These are phyloP conservation scores for Eutypa lata DNA, from an alignment of 2,329 filamentous ascomycete species.

Conservation along the genomic window DNA sequence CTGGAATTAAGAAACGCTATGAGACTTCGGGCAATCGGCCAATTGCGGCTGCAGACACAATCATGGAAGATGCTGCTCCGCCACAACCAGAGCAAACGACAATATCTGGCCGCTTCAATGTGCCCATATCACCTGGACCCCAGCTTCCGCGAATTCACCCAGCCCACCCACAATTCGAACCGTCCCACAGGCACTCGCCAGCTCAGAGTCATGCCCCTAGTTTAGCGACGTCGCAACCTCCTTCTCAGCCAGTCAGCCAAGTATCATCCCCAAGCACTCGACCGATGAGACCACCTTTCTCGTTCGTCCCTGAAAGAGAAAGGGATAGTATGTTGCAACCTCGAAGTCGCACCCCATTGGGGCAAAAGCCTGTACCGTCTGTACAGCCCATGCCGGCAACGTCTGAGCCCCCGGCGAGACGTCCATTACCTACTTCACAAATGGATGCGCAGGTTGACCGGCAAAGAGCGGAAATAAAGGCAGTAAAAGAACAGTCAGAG, in stretches of 20 bases:
- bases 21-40: constrained; percentile 44
- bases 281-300: constrained; percentile 44
- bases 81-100: constrained; percentile 43
- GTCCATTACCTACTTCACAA: constrained; percentile 26
- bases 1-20: constrained; percentile 48
- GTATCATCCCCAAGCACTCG: constrained; percentile 45
- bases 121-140: constrained; percentile 44
- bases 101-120: constrained; percentile 39
- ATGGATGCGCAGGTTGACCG: constrained; percentile 28
- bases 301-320: constrained; percentile 45
- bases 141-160: constrained; percentile 20
- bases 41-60: constrained; percentile 47
- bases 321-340: constrained; percentile 26
- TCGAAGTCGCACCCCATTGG: constrained; percentile 27
- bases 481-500: constrained; percentile 30
- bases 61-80: constrained; percentile 41
- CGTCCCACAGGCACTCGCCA: constrained; percentile 22
- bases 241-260: constrained; percentile 37
- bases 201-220: constrained; percentile 22
- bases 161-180: constrained; percentile 25
- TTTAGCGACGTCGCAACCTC: constrained; percentile 30
- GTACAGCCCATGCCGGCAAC: constrained; percentile 22
- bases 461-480: constrained; percentile 28
- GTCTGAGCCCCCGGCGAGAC: constrained; percentile 25
- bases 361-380: constrained; percentile 23